Base-by-base conservation (phyloP, 371 early-diverging fungal species). In the Mucor irregularis region DNA sequence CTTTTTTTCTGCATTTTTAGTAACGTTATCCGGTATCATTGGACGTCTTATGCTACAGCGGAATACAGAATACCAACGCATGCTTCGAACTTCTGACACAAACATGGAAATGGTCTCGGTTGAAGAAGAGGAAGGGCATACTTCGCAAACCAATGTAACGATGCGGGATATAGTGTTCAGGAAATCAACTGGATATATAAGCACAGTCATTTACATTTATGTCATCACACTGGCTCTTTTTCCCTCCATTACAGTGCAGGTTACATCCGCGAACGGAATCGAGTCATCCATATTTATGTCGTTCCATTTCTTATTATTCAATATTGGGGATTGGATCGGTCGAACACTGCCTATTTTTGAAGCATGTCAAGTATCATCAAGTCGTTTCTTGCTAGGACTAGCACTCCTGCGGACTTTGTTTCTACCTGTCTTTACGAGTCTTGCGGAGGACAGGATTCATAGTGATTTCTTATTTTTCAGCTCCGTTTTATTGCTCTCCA, bases 291-390 rank as follows among this genome's bases (percentile, higher is more conserved):
- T 87, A 31, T 86, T 90, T 64, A 74, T 84, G 3, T 83, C 85
- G 8, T 64, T 88, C 44, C 88, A 88, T 52, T 92, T 91, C 62
- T 66, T 92, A 28, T 35, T 81, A 2, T 91, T 79, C 64, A 89
- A 88, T 61, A 11, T 86, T 13, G 90, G 89, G 30, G 93, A 92
- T 56, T 88, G 85, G 79, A 16, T 85, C 5, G 93, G 93, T n/a
- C 75, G 84, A 10, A 57, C 61, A 0, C 51, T 75, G 22, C 80
- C 81, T 5, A 72, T 78, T 7, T 47, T 43, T 4, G 57, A 64
- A 1, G 50, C 58, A 8, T 44, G 78, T 10, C 64, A 68, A 30
- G 67, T 69, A 21, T 58, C 53, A 55, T 73, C 64, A 28, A 63
- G 55, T 8, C 47, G 71, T 17, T 40, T 69, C 14, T 66, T 88